Evolutionary conservation across 805 yeast species (phyloP).

Genomic region (Saccharomyces paradoxus): DNA sequence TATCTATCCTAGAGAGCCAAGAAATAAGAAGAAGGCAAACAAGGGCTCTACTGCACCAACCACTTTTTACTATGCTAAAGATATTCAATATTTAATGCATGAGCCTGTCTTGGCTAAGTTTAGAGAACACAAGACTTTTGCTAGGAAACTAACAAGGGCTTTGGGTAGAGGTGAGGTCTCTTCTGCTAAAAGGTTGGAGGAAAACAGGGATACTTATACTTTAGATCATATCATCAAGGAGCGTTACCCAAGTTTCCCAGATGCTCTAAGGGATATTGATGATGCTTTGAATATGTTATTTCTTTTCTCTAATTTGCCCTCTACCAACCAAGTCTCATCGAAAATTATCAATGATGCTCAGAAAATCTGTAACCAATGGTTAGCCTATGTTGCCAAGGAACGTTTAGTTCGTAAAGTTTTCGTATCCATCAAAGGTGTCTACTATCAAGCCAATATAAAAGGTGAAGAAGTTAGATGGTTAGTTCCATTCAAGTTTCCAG

Average conservation of each 20-base stretch:
- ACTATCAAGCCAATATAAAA: constrained; percentile 79
- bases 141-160: constrained; percentile 82
- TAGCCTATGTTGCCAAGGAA: constrained; percentile 84
- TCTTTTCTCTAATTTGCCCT: constrained; percentile 89
- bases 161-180: constrained; percentile 86
- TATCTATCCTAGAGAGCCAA: constrained; percentile 93
- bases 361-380: constrained; percentile 85
- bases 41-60: constrained; percentile 96
- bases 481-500: constrained; percentile 95
- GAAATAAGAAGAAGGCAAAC: constrained; percentile 92
- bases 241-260: constrained; percentile 88
- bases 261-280: constrained; percentile 87
- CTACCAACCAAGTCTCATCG: constrained; percentile 73
- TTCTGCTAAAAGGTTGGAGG: constrained; percentile 80
- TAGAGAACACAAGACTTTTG: constrained; percentile 91
- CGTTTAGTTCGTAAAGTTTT: constrained; percentile 77
- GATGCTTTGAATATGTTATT: constrained; percentile 94
- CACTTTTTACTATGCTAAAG: constrained; percentile 89
- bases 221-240: constrained; percentile 89
- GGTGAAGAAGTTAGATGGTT: constrained; percentile 96
- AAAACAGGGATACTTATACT: constrained; percentile 60
- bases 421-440: constrained; percentile 94
- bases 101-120: constrained; percentile 89
- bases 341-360: constrained; percentile 84
- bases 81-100: constrained; percentile 88